Evolutionary conservation across 139 green algal genomes (phyloP).

Genomic region (Coccomyxa sp.): DNA sequence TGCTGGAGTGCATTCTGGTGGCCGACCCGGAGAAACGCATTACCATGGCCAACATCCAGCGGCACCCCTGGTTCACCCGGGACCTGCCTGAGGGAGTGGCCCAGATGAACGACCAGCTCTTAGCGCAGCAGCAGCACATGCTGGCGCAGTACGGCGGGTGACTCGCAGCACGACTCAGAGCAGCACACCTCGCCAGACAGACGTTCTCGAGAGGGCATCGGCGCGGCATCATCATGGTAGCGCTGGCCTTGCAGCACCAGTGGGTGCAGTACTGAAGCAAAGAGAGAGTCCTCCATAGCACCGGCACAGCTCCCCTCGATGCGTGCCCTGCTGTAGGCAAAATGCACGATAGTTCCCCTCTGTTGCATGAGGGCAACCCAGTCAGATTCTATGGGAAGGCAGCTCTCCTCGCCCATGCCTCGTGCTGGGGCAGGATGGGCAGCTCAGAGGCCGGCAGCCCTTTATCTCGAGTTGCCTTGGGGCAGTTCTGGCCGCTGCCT

Average conservation of each 20-base stretch:
- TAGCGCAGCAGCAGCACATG: constrained; percentile 14
- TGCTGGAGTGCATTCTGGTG: constrained; percentile 50
- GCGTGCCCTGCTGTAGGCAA: not conserved
- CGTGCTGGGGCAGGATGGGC: too few relatives aligned
- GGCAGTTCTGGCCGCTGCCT: too few relatives aligned
- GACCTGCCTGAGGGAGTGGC: constrained; percentile 41
- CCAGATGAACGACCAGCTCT: constrained; percentile 28
- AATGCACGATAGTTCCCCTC: too few relatives aligned
- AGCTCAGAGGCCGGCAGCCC: too few relatives aligned
- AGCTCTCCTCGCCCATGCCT: too few relatives aligned
- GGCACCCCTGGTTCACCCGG: constrained; percentile 59
- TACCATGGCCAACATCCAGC: constrained; percentile 45
- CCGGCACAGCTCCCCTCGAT: not conserved
- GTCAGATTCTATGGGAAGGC: too few relatives aligned
- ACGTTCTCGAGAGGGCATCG: not conserved
- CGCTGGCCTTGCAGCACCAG: not conserved
- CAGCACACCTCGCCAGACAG: not conserved
- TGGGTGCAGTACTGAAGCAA: not conserved
- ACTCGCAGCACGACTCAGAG: not conserved
- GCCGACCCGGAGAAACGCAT: constrained; percentile 44
- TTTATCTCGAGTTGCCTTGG: too few relatives aligned
- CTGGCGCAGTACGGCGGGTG: not conserved
- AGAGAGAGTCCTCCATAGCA: not conserved
- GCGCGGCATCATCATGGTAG: not conserved
- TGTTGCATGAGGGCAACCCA: too few relatives aligned